Percentiles rank a stretch among this genome's conserved stretches.
These are phyloP conservation scores for Xylaria sp. DNA, from an alignment of 2,329 filamentous ascomycete genomes.

Conservation along the genomic window DNA sequence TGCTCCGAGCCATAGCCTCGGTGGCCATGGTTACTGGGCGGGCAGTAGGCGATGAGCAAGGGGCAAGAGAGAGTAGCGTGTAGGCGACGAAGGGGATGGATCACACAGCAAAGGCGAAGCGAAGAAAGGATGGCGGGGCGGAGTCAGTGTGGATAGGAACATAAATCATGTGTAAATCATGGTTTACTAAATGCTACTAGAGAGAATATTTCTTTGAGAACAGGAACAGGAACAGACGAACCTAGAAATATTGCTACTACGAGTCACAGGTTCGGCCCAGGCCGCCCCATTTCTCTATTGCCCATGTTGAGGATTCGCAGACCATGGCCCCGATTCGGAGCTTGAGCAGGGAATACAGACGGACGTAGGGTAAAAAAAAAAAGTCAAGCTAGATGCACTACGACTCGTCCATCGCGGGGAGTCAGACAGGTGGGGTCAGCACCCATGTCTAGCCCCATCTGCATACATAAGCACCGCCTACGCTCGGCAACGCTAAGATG, in stretches of 20 bases:
- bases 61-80: background rate
- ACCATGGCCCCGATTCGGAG: conserved; percentile 36
- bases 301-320: conserved; percentile 13
- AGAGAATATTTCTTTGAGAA: conserved; percentile 1
- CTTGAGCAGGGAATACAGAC: conserved; percentile 26
- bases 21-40: conserved; percentile 34
- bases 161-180: conserved; percentile 10
- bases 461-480: too few species aligned
- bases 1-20: conserved; percentile 41
- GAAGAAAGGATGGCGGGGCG: conserved; percentile 22
- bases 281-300: conserved; percentile 31
- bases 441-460: background rate
- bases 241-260: conserved; percentile 17
- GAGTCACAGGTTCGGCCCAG: conserved; percentile 28
- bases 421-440: conserved; percentile 22
- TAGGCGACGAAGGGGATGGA: background rate
- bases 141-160: background rate
- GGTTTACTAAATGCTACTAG: background rate
- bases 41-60: conserved; percentile 7
- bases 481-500: too few species aligned
- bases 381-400: background rate
- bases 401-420: conserved; percentile 36
- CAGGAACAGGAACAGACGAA: background rate
- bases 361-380: conserved; percentile 16
- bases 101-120: conserved; percentile 5